Evolutionary conservation across 441 rosid species (phyloP).

Genomic region (Gossypium davidsonii): DNA sequence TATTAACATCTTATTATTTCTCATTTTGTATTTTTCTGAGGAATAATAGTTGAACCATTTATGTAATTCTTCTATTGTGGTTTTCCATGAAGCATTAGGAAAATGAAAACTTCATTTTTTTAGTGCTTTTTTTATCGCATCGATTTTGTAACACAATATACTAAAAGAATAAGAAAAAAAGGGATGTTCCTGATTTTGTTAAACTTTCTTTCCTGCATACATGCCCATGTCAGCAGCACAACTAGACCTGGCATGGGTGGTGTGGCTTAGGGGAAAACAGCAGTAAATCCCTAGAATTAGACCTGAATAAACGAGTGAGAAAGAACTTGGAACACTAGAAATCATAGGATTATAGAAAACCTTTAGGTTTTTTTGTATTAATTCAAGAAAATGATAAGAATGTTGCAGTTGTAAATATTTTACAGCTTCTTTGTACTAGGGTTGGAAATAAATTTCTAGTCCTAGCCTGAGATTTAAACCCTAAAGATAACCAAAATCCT

Average conservation of each 20-base stretch:
- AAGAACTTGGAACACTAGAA: background rate
- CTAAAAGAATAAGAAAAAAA: background rate
- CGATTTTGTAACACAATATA: background rate
- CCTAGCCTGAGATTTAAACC: background rate
- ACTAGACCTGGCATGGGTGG: background rate
- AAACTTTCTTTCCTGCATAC: background rate
- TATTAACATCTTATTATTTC: background rate
- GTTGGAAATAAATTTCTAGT: background rate
- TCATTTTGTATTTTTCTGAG: background rate
- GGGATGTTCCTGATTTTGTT: background rate
- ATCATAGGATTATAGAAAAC: background rate
- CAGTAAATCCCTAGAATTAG: background rate
- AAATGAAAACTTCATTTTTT: background rate
- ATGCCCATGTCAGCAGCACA: background rate
- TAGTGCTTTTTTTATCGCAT: background rate
- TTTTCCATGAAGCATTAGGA: background rate
- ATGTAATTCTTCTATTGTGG: background rate
- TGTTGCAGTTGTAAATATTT: background rate
- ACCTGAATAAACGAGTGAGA: background rate
- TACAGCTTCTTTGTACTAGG: background rate
- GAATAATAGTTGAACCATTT: background rate
- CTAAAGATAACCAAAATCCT: background rate
- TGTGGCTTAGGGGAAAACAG: background rate
- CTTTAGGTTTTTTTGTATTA: background rate
- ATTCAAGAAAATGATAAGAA: background rate